phyloP scores from a whole-genome alignment of 257 asterid genomes.

The Echites panduratus region DNA sequence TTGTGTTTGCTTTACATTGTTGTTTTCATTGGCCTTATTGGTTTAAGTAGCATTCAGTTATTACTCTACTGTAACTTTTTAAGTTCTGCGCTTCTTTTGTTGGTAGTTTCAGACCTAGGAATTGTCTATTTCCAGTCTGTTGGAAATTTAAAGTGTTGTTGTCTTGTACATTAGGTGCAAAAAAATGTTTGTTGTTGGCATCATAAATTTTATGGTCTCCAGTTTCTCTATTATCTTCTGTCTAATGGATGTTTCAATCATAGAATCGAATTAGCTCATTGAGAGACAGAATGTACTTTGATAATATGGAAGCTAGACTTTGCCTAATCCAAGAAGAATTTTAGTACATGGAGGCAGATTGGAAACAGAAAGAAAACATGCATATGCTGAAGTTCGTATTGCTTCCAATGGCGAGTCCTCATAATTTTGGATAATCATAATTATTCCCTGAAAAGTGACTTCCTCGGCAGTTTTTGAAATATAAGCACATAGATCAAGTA shows the following conservation, averaged over 20 bases:
- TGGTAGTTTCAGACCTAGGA: background rate
- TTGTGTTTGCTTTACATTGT: background rate
- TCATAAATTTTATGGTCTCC: background rate
- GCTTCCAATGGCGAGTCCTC: background rate
- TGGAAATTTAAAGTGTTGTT: background rate
- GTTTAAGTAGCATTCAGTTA: background rate
- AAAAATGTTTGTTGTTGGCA: background rate
- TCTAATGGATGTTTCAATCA: background rate
- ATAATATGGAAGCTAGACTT: background rate
- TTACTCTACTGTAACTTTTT: background rate
- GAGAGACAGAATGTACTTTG: background rate
- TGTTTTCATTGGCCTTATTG: background rate
- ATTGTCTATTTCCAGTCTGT: background rate
- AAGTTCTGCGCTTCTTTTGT: background rate
- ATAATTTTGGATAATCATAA: background rate
- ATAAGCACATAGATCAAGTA: too few species aligned
- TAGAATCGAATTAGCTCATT: background rate
- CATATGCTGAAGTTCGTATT: background rate
- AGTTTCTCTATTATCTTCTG: background rate
- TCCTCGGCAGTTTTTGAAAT: too few species aligned
- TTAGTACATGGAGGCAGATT: background rate
- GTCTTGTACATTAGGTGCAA: background rate
- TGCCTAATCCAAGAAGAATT: background rate
- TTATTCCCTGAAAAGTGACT: background rate
- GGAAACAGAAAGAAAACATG: background rate